Evolutionary conservation across 129 eudicot genomes (phyloP).

Genomic region (Lactuca sativa): DNA sequence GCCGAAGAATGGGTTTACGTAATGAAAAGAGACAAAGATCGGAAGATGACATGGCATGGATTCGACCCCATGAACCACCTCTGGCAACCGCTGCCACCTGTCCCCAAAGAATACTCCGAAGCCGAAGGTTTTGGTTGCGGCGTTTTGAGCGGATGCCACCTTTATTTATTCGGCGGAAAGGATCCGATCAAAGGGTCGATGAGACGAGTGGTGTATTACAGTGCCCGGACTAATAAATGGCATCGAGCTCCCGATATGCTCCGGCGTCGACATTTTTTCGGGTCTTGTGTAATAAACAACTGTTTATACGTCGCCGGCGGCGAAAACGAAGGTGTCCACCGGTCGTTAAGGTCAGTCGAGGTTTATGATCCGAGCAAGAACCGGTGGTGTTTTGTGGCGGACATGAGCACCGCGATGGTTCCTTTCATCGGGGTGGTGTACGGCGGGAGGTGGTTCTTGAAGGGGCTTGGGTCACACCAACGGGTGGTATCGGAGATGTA

Average conservation of each 20-base stretch:
- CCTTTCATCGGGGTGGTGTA: constrained; percentile 80
- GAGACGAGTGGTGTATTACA: constrained; percentile 77
- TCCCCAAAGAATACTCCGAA: constrained; percentile 73
- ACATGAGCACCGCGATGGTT: constrained; percentile 78
- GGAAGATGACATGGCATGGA: constrained; percentile 76
- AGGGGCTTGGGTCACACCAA: constrained; percentile 76
- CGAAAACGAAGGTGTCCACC: constrained; percentile 71
- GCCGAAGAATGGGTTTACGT: constrained; percentile 83
- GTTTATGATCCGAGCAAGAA: constrained; percentile 77
- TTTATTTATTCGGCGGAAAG: constrained; percentile 77
- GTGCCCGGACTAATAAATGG: constrained; percentile 81
- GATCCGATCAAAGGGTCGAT: constrained; percentile 81
- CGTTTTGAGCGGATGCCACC: constrained; percentile 77
- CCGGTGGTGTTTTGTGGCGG: constrained; percentile 70
- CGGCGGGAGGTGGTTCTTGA: constrained; percentile 78
- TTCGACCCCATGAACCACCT: constrained; percentile 70
- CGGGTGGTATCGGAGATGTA: constrained; percentile 76
- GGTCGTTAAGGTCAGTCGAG: constrained; percentile 74
- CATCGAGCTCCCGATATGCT: constrained; percentile 91
- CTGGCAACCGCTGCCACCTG: constrained; percentile 82
- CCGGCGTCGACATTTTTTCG: constrained; percentile 69
- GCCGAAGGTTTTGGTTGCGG: constrained; percentile 80
- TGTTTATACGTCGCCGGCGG: constrained; percentile 86
- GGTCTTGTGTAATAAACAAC: constrained; percentile 79
- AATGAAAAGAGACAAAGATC: constrained; percentile 72